Conservation (phyloP, 352 stramenopile genomes). For the Aphanomyces euteiches region DNA sequence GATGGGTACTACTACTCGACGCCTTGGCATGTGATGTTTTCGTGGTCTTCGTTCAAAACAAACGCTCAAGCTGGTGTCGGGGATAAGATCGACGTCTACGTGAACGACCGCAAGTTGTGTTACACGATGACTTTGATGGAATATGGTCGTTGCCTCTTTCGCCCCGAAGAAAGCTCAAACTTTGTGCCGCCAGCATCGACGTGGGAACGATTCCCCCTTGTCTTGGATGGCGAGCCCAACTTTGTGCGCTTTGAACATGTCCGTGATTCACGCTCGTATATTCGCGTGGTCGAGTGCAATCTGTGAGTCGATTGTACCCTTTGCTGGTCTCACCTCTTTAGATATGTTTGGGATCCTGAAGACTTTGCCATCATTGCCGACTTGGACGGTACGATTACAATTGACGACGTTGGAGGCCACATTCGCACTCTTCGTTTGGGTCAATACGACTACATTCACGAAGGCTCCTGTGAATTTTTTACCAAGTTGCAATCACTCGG, state of each 20-base stretch:
- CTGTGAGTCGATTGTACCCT: conserved; percentile 37
- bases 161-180: conserved; percentile 4
- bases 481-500: conserved; percentile 24
- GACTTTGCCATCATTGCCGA: conserved; percentile 30
- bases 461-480: conserved; percentile 25
- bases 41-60: conserved; percentile 29
- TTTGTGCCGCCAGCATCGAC: not conserved
- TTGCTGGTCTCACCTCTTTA: not conserved
- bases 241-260: conserved; percentile 73
- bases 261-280: conserved; percentile 59
- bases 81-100: conserved; percentile 29
- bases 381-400: conserved; percentile 31
- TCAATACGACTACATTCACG: conserved; percentile 32
- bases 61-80: conserved; percentile 27
- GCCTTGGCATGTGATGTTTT: conserved; percentile 31
- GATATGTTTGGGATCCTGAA: conserved; percentile 30
- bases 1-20: conserved; percentile 25
- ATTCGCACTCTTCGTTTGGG: conserved; percentile 30
- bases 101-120: conserved; percentile 23
- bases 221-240: conserved; percentile 23
- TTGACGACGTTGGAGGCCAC: conserved; percentile 30
- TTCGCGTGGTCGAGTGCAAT: conserved; percentile 68
- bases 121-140: conserved; percentile 21
- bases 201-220: conserved; percentile 9
- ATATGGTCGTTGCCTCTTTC: conserved; percentile 26